These are phyloP conservation scores for Sphaerostilbella broomeana DNA, from an alignment of 2,329 filamentous ascomycete genomes.

Conservation along the genomic window DNA sequence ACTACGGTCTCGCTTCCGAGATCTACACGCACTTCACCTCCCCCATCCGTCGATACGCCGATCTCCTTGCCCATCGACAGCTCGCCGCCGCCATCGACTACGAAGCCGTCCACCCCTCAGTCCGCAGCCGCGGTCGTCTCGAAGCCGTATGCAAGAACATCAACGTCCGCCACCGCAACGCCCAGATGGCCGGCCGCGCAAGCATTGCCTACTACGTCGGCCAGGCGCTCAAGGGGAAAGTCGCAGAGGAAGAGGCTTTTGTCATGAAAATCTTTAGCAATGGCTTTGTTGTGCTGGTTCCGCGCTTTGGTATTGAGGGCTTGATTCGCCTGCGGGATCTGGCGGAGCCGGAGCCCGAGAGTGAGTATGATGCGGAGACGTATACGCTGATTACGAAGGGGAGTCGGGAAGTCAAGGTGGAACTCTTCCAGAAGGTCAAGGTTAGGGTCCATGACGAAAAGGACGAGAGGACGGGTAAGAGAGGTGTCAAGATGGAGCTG, in stretches of 20 bases:
- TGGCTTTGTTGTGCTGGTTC: conserved; percentile 93
- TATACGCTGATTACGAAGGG: conserved; percentile 64
- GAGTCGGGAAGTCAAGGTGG: conserved; percentile 53
- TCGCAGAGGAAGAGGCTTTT: conserved; percentile 81
- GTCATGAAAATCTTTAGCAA: conserved; percentile 97
- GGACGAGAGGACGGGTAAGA: conserved; percentile 93
- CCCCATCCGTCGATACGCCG: conserved; percentile 95
- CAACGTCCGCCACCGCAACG: conserved; percentile 94
- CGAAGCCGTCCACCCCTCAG: conserved; percentile 72
- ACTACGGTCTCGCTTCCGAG: conserved; percentile 91
- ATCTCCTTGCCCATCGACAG: conserved; percentile 88
- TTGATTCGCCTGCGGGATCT: conserved; percentile 82
- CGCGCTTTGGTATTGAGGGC: conserved; percentile 90
- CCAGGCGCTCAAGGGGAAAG: conserved; percentile 76
- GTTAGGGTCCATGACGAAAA: conserved; percentile 88
- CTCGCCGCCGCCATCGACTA: conserved; percentile 93
- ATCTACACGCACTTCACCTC: conserved; percentile 99
- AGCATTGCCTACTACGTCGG: conserved; percentile 98
- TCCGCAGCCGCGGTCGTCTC: conserved; percentile 76
- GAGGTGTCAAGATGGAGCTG: conserved; percentile 74
- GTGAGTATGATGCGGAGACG: conserved; percentile 76
- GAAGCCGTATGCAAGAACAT: conserved; percentile 97
- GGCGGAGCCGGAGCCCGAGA: conserved; percentile 68
- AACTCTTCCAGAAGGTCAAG: conserved; percentile 86
- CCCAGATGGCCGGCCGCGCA: conserved; percentile 87